Conservation (phyloP, 768 basidiomycete genomes). For the Leccinum pellstonianum region DNA sequence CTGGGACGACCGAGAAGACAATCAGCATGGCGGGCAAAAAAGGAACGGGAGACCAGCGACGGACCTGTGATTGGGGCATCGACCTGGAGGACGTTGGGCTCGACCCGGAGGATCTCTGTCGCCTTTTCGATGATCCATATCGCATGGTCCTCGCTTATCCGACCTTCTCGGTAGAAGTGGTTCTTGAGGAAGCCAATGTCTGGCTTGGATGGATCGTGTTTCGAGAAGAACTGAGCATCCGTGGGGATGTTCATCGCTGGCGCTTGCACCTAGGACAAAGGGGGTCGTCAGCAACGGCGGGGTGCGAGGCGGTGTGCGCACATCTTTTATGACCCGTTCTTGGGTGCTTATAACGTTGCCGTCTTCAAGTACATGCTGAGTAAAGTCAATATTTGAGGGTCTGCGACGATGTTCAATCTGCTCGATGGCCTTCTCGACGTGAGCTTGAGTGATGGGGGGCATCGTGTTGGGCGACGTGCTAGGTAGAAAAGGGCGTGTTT, state of each 20-base stretch:
- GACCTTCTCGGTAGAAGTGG: conserved; percentile 96
- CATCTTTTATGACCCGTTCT: conserved; percentile 95
- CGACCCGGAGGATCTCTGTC: conserved; percentile 77
- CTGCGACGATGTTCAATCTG: conserved; percentile 43
- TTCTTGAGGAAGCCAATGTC: conserved; percentile 97
- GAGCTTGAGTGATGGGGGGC: conserved; percentile 36
- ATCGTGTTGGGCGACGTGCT: conserved; percentile 11
- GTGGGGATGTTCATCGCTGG: conserved; percentile 93
- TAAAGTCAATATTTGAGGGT: conserved; percentile 78
- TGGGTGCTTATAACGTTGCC: conserved; percentile 89
- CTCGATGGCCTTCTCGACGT: conserved; percentile 36
- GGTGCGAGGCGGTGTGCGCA: conserved; percentile 35
- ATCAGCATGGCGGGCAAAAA: conserved; percentile 3
- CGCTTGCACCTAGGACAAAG: conserved; percentile 78
- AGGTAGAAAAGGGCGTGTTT: background rate
- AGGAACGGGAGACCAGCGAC: background rate
- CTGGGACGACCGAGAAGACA: conserved; percentile 38
- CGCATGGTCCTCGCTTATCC: conserved; percentile 92
- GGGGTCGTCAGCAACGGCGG: conserved; percentile 8
- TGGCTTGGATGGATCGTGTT: conserved; percentile 82
- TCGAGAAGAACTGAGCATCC: conserved; percentile 89
- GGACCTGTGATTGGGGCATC: conserved; percentile 97
- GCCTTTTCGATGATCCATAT: conserved; percentile 88
- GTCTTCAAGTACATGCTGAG: conserved; percentile 90
- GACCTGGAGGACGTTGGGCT: conserved; percentile 89